Evolutionary conservation across 1,284 basidiomycete species (phyloP).

Genomic region (Puccinia novopanici): DNA sequence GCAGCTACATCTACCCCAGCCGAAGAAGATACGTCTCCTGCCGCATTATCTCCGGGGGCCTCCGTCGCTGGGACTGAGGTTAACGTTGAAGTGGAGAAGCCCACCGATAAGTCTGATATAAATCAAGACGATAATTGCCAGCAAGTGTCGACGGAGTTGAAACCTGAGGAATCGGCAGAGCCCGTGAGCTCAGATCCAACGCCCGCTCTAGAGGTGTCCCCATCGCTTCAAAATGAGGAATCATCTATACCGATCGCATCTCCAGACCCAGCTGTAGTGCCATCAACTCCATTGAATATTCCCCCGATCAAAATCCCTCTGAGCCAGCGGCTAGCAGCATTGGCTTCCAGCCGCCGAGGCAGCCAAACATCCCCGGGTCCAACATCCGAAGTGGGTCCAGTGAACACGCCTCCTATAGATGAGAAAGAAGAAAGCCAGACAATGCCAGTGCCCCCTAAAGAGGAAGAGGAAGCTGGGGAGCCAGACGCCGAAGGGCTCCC

Average conservation of each 20-base stretch:
- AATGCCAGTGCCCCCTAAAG: too few species aligned
- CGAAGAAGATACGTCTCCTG: not conserved
- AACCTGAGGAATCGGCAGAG: not conserved
- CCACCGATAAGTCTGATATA: not conserved
- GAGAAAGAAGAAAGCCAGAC: too few species aligned
- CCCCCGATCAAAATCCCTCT: not conserved
- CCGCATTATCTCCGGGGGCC: conserved; percentile 3
- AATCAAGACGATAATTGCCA: not conserved
- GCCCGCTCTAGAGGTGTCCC: not conserved
- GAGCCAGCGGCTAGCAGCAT: conserved; percentile 34
- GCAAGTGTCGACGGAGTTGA: not conserved
- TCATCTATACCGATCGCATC: not conserved
- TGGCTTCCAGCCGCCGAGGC: conserved; percentile 21
- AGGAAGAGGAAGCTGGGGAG: too few species aligned
- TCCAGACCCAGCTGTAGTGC: not conserved
- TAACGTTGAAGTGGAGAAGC: not conserved
- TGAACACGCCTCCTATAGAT: too few species aligned
- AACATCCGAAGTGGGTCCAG: not conserved
- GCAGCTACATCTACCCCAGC: conserved; percentile 1
- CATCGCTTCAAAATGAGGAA: not conserved
- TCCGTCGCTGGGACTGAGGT: not conserved
- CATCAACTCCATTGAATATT: not conserved
- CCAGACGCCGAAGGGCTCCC: too few species aligned
- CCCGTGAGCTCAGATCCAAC: too few species aligned
- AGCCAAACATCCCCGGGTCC: not conserved